phyloP scores from a whole-genome alignment of 805 yeast genomes.

The Ogataea thermomethanolica region DNA sequence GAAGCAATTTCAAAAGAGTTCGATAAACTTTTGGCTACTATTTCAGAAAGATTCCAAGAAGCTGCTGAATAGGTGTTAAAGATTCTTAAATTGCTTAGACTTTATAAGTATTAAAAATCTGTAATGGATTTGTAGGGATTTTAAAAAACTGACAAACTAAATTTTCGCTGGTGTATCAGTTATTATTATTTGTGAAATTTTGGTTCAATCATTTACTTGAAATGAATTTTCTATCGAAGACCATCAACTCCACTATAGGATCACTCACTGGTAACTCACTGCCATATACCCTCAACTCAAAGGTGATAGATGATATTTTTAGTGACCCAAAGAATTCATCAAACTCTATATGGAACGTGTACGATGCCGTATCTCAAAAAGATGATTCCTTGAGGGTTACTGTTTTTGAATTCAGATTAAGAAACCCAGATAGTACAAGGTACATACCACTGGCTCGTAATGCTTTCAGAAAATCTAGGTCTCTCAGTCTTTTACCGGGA shows the following conservation, averaged over 20 bases:
- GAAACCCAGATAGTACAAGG: slow-evolving; percentile 33
- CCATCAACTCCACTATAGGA: slow-evolving; percentile 51
- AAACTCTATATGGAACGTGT: slow-evolving; percentile 56
- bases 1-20: slow-evolving; percentile 72
- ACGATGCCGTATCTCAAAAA: slow-evolving; percentile 54
- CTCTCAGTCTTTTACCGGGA: slow-evolving; percentile 63
- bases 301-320: slow-evolving; percentile 26
- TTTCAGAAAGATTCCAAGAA: slow-evolving; percentile 91
- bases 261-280: slow-evolving; percentile 55
- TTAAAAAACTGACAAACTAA: not conserved
- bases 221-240: slow-evolving; percentile 70
- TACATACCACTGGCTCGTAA: slow-evolving; percentile 41
- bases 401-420: slow-evolving; percentile 60
- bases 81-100: too few species aligned
- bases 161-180: not conserved
- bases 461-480: slow-evolving; percentile 45
- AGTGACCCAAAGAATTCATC: slow-evolving; percentile 27
- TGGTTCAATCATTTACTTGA: not conserved
- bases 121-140: not conserved
- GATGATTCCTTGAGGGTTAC: slow-evolving; percentile 50
- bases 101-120: not conserved
- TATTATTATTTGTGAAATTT: not conserved
- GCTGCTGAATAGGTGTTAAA: slow-evolving; percentile 66
- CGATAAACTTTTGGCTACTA: slow-evolving; percentile 65
- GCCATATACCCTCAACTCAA: slow-evolving; percentile 54